Evolutionary conservation across 2,329 filamentous ascomycete genomes (phyloP).

Genomic region (Cladosporium phlei): DNA sequence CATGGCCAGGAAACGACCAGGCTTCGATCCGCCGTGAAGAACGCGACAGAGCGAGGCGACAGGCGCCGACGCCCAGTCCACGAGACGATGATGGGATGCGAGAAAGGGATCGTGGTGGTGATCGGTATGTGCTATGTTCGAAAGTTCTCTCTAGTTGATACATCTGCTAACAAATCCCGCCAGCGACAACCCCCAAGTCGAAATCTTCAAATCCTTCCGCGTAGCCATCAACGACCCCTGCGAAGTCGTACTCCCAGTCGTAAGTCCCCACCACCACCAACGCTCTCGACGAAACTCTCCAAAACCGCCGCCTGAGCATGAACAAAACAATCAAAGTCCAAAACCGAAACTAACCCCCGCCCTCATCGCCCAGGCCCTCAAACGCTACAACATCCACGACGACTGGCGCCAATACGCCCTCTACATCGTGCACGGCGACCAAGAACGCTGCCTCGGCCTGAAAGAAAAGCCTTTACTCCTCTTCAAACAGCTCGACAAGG

Average conservation of each 20-base stretch:
- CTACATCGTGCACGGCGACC: conserved; percentile 98
- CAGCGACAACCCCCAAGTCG: conserved; percentile 56
- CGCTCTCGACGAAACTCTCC: background rate
- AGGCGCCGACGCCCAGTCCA: conserved; percentile 29
- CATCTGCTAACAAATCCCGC: background rate
- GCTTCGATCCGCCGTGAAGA: conserved; percentile 19
- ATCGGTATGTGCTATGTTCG: conserved; percentile 15
- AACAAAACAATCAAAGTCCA: background rate
- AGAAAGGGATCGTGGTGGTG: conserved; percentile 17
- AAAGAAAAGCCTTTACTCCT: conserved; percentile 92
- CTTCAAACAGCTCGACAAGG: conserved; percentile 95
- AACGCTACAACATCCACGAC: conserved; percentile 97
- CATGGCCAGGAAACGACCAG: conserved; percentile 15
- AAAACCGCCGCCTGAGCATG: background rate
- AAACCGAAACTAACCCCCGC: background rate
- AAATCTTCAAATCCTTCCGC: conserved; percentile 98
- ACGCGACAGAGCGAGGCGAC: conserved; percentile 21
- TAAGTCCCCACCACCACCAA: conserved; percentile 17
- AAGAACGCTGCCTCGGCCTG: conserved; percentile 85
- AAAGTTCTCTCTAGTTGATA: background rate
- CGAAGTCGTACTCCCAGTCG: conserved; percentile 88
- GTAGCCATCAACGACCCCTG: conserved; percentile 98
- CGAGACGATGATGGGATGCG: conserved; percentile 27
- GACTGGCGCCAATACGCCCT: conserved; percentile 96
- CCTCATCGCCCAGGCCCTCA: conserved; percentile 57